Percentiles rank a stretch among this genome's conserved stretches.
phyloP scores from a whole-genome alignment of 257 asterid species.

The Solanum rostratum region DNA sequence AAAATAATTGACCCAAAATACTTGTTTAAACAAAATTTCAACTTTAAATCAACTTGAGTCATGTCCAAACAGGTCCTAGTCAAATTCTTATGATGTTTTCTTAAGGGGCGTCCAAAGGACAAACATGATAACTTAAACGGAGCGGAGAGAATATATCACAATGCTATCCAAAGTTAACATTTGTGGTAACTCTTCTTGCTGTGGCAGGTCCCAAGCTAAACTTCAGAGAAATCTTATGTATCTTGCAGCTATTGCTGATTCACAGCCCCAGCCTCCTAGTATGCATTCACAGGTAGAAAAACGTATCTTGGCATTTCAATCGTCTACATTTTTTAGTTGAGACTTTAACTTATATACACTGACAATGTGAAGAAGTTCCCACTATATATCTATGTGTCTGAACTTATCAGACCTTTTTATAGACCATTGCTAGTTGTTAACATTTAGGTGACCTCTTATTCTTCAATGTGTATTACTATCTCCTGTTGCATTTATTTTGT shows the following conservation, averaged over 20 bases:
- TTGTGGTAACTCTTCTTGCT: not conserved
- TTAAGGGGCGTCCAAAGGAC: not conserved
- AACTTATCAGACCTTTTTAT: not conserved
- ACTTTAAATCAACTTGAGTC: not conserved
- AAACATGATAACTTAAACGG: not conserved
- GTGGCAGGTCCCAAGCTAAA: conserved; percentile 67
- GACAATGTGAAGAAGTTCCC: not conserved
- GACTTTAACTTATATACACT: not conserved
- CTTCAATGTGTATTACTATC: not conserved
- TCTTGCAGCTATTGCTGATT: conserved; percentile 96
- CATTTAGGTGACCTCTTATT: not conserved
- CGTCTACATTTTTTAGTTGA: not conserved
- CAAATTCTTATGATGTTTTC: not conserved
- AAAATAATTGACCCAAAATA: not conserved
- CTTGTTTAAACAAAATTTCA: not conserved
- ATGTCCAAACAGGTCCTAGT: not conserved
- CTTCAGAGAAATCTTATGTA: conserved; percentile 92
- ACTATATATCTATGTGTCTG: not conserved
- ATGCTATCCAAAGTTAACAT: not conserved
- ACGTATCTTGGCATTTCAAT: not conserved
- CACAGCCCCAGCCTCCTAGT: conserved; percentile 82
- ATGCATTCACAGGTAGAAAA: conserved; percentile 75
- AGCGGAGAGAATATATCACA: not conserved
- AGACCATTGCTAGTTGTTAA: not conserved
- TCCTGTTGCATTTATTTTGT: not conserved